Conservation (phyloP, 2,329 filamentous ascomycete species). For the Seiridium cupressi region DNA sequence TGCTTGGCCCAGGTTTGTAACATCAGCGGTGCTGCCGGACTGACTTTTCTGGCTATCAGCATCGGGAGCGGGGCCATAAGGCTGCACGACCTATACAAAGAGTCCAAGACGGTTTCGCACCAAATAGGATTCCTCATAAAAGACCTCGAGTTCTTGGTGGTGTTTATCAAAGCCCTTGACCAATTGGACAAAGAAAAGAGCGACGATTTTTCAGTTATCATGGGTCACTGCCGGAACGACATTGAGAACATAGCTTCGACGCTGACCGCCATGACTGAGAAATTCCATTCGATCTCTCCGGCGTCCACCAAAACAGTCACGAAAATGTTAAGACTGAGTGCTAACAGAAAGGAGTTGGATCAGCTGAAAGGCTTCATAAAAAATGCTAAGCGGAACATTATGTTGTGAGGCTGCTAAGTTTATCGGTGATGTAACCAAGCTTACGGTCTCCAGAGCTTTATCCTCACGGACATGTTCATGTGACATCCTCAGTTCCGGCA, state of each 20-base stretch:
- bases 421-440: neutral
- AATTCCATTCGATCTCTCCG: neutral
- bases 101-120: neutral
- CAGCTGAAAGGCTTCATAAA: neutral
- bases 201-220: neutral
- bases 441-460: neutral
- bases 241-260: neutral
- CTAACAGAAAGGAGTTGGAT: neutral
- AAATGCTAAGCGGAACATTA: neutral
- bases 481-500: neutral
- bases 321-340: neutral
- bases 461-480: neutral
- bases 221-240: neutral
- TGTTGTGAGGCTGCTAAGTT: neutral
- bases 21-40: neutral
- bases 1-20: too few species aligned
- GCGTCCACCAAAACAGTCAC: neutral
- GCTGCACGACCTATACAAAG: constrained; percentile 1
- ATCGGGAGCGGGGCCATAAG: neutral
- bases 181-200: neutral
- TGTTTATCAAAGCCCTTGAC: neutral
- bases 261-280: neutral
- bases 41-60: neutral
- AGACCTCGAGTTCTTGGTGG: neutral
- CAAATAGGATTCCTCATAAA: neutral